Conservation (phyloP, 2,329 filamentous ascomycete genomes). For the Emydomyces testavorans region DNA sequence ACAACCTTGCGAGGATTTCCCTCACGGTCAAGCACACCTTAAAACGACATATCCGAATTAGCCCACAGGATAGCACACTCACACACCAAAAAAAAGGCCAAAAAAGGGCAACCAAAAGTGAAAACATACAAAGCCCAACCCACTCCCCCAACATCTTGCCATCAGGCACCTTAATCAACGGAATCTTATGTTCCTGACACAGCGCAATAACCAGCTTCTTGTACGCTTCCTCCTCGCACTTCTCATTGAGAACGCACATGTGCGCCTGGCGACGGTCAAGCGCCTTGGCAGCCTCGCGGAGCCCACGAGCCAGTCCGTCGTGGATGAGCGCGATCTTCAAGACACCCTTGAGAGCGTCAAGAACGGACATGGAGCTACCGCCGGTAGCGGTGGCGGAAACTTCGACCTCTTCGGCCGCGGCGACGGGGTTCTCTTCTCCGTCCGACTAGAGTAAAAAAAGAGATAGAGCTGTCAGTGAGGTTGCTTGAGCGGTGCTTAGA, state of each 20-base stretch:
- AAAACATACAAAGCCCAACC: conserved; percentile 86
- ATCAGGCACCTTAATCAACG: conserved; percentile 98
- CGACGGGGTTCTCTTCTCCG: conserved; percentile 93
- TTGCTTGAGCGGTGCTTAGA: neutral
- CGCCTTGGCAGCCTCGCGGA: conserved; percentile 96
- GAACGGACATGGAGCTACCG: conserved; percentile 79
- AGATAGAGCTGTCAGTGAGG: neutral
- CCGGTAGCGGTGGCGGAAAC: conserved; percentile 77
- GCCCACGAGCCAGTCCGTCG: conserved; percentile 96
- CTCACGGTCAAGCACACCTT: conserved; percentile 96
- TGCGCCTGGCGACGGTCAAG: conserved; percentile 97
- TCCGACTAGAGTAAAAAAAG: conserved; percentile 59
- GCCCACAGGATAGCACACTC: too few relatives aligned
- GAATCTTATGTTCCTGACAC: conserved; percentile 99
- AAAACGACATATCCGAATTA: conserved; percentile 11
- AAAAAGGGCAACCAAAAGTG: neutral
- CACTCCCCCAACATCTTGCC: conserved; percentile 99
- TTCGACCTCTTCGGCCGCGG: conserved; percentile 81
- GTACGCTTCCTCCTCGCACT: conserved; percentile 99
- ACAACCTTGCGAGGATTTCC: conserved; percentile 99
- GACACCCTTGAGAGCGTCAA: conserved; percentile 97
- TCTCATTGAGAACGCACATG: conserved; percentile 99
- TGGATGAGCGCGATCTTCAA: conserved; percentile 98
- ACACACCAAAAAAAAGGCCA: conserved; percentile 12
- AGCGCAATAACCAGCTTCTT: conserved; percentile 99